Percentiles rank a stretch among this genome's conserved stretches.
These are phyloP conservation scores for Durotheca rogersii DNA, from an alignment of 495 filamentous ascomycete genomes.

Conservation along the genomic window DNA sequence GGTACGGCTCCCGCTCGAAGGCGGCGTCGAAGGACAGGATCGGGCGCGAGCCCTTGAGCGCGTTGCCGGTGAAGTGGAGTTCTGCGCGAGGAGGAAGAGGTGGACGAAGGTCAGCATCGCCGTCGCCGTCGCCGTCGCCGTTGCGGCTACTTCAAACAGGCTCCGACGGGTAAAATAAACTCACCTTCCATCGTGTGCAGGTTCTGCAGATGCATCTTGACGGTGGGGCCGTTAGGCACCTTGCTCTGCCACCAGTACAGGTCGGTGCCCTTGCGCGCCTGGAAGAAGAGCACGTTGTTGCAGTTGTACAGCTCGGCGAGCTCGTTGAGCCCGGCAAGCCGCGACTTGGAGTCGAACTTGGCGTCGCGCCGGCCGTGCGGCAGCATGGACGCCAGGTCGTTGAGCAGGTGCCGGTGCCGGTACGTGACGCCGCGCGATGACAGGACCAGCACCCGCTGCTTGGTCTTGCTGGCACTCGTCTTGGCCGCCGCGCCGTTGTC, in stretches of 20 bases:
- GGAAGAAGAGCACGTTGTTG: constrained; percentile 97
- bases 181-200: constrained; percentile 37
- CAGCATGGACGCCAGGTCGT: constrained; percentile 84
- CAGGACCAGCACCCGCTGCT: constrained; percentile 84
- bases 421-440: constrained; percentile 87
- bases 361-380: constrained; percentile 92
- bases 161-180: constrained; percentile 38
- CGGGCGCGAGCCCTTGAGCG: constrained; percentile 92
- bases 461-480: constrained; percentile 50
- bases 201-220: constrained; percentile 82
- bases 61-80: constrained; percentile 95
- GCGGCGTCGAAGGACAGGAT: constrained; percentile 85
- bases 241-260: constrained; percentile 92
- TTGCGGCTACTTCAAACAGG: too few species aligned
- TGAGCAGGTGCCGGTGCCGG: constrained; percentile 87
- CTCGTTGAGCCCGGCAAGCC: constrained; percentile 90
- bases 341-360: constrained; percentile 94
- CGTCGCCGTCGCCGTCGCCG: too few species aligned
- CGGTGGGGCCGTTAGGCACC: constrained; percentile 81
- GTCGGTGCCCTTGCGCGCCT: constrained; percentile 92
- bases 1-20: constrained; percentile 75
- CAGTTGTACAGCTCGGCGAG: constrained; percentile 97
- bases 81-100: constrained; percentile 52
- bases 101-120: too few species aligned
- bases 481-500: constrained; percentile 39